These are phyloP conservation scores for Suillus hirtellus DNA, from an alignment of 768 basidiomycete genomes.

Conservation along the genomic window DNA sequence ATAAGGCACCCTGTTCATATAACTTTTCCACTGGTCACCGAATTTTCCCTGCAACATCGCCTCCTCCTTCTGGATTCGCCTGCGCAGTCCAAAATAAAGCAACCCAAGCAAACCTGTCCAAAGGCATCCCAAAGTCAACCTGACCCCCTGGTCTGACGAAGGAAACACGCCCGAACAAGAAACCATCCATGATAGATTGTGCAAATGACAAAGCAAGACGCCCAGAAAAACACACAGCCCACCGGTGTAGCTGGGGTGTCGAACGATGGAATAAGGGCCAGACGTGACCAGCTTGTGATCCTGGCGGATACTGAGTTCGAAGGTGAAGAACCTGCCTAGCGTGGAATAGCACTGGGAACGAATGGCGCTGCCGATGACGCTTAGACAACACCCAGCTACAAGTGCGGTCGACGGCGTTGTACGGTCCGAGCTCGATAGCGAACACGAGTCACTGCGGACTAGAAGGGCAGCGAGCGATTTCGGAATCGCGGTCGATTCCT, in stretches of 20 bases:
- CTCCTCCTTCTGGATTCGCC: slow-evolving; percentile 21
- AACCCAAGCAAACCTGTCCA: not conserved
- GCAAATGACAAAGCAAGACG: slow-evolving; percentile 4
- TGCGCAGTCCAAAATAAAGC: not conserved
- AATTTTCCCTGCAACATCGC: slow-evolving; percentile 13
- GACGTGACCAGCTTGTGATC: slow-evolving; percentile 38
- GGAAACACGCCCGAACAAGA: slow-evolving; percentile 11
- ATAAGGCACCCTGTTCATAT: slow-evolving; percentile 10
- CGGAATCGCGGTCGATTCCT: not conserved
- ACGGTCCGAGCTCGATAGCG: not conserved
- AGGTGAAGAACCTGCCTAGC: slow-evolving; percentile 40
- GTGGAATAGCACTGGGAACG: slow-evolving; percentile 37
- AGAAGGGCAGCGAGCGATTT: not conserved
- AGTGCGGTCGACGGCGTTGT: not conserved
- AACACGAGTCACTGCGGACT: slow-evolving; percentile 8
- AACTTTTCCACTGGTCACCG: slow-evolving; percentile 15
- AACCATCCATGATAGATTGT: slow-evolving; percentile 13
- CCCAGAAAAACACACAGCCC: slow-evolving; percentile 11
- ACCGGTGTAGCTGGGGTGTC: slow-evolving; percentile 34
- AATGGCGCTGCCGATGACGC: slow-evolving; percentile 25
- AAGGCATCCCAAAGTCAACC: not conserved
- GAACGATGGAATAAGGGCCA: slow-evolving; percentile 42
- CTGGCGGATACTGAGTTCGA: slow-evolving; percentile 38
- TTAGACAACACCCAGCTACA: slow-evolving; percentile 24
- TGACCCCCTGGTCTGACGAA: not conserved